Percentiles rank a stretch among this genome's conserved stretches.
Evolutionary conservation across 331 rosid genomes (phyloP).

Genomic region (Quercus tomentella): DNA sequence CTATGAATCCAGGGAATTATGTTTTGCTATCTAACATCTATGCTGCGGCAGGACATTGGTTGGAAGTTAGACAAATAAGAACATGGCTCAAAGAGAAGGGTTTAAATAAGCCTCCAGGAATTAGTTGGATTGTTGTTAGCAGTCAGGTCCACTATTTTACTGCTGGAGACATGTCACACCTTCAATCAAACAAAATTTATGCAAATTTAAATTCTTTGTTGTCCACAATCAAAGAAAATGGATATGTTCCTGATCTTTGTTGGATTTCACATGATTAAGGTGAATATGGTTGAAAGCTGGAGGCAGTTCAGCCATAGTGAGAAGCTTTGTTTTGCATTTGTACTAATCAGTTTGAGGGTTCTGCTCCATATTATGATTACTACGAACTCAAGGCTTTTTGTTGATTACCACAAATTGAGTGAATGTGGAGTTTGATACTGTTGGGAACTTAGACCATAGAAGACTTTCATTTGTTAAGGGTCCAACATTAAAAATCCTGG

Average conservation of each 20-base stretch:
- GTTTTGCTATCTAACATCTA: constrained; percentile 42
- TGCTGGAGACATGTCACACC: constrained; percentile 33
- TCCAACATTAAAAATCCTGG: background rate
- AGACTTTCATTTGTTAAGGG: background rate
- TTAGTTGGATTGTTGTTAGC: constrained; percentile 44
- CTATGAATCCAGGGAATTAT: constrained; percentile 40
- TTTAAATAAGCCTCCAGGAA: constrained; percentile 35
- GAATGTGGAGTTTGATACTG: background rate
- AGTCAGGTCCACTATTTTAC: constrained; percentile 31
- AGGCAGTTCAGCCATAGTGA: background rate
- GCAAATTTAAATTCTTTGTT: constrained; percentile 30
- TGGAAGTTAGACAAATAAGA: constrained; percentile 29
- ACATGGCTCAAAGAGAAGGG: constrained; percentile 35
- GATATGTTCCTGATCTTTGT: constrained; percentile 17
- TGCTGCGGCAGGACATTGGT: constrained; percentile 42
- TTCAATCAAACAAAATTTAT: constrained; percentile 29
- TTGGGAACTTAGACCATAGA: background rate
- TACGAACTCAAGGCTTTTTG: background rate
- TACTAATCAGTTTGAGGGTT: background rate
- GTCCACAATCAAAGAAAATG: constrained; percentile 28
- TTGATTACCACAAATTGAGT: background rate
- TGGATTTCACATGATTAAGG: constrained; percentile 20
- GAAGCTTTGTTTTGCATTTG: background rate
- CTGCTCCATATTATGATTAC: background rate
- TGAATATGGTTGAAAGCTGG: background rate